phyloP scores from a whole-genome alignment of 2,329 filamentous ascomycete genomes.

The Triangularia verruculosa region DNA sequence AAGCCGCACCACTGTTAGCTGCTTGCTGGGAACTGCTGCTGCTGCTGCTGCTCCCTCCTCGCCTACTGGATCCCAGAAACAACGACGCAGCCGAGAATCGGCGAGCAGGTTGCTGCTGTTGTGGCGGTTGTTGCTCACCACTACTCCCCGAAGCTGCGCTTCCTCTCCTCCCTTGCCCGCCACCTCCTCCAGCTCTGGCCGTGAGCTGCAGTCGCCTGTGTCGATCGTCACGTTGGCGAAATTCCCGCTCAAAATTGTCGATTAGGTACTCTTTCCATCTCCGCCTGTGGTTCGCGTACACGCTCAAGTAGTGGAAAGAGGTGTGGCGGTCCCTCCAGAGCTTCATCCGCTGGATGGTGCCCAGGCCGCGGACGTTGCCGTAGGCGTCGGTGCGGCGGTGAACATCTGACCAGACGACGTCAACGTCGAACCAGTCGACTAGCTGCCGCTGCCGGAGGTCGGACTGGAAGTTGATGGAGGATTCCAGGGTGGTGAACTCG shows the following conservation, averaged over 20 bases:
- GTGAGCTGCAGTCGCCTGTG: constrained; percentile 45
- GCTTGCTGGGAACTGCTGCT: constrained; percentile 12
- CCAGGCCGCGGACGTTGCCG: constrained; percentile 49
- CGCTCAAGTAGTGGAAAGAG: constrained; percentile 45
- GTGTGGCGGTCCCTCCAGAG: constrained; percentile 50
- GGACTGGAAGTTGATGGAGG: constrained; percentile 48
- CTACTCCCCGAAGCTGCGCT: constrained; percentile 37
- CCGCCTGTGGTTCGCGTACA: constrained; percentile 47
- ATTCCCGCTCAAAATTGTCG: constrained; percentile 46
- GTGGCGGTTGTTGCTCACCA: constrained; percentile 33
- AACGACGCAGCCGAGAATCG: constrained; percentile 44
- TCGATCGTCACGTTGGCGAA: constrained; percentile 46
- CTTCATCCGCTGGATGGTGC: constrained; percentile 51
- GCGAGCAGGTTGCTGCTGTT: not conserved
- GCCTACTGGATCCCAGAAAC: constrained; percentile 26
- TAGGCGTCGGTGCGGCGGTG: constrained; percentile 49
- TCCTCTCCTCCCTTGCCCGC: constrained; percentile 34
- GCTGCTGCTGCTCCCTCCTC: constrained; percentile 30
- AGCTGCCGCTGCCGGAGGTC: constrained; percentile 48
- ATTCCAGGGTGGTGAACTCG: constrained; percentile 48
- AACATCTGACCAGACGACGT: constrained; percentile 51
- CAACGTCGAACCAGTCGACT: constrained; percentile 50
- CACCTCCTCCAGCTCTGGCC: constrained; percentile 34
- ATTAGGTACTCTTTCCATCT: constrained; percentile 49
- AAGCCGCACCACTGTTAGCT: constrained; percentile 22